Percentiles rank a stretch among this genome's conserved stretches.
Conservation (phyloP, 1,284 basidiomycete genomes). For the Leccinum ponderosum region DNA sequence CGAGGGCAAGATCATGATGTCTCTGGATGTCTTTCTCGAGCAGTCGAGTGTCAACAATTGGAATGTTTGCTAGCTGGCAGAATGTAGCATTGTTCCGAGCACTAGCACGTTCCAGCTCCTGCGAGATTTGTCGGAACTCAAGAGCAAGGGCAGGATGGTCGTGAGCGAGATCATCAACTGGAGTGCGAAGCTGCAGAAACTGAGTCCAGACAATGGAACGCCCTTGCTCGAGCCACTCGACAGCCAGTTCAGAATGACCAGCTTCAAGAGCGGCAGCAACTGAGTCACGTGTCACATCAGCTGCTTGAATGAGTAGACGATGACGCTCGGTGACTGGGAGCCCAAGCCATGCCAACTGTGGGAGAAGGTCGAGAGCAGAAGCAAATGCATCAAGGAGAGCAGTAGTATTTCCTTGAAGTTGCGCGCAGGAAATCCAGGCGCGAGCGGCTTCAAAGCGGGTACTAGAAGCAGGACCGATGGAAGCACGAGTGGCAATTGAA, state of each 20-base stretch:
- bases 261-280: neutral
- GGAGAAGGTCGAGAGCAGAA: neutral
- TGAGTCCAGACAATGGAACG: neutral
- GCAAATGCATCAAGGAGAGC: neutral
- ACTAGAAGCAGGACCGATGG: neutral
- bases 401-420: neutral
- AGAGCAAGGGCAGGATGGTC: neutral
- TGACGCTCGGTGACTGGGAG: neutral
- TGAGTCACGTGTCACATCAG: neutral
- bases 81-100: neutral
- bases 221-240: neutral
- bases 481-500: neutral
- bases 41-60: neutral
- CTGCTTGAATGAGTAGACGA: neutral
- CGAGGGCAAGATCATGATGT: neutral
- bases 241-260: neutral
- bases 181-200: neutral
- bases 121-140: neutral
- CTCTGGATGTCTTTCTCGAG: neutral
- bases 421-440: neutral
- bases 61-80: neutral
- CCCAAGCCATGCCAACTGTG: neutral
- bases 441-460: neutral
- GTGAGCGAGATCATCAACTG: neutral
- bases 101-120: neutral